These are phyloP conservation scores for Candida ponderosae DNA, from an alignment of 805 yeast species.

Conservation along the genomic window DNA sequence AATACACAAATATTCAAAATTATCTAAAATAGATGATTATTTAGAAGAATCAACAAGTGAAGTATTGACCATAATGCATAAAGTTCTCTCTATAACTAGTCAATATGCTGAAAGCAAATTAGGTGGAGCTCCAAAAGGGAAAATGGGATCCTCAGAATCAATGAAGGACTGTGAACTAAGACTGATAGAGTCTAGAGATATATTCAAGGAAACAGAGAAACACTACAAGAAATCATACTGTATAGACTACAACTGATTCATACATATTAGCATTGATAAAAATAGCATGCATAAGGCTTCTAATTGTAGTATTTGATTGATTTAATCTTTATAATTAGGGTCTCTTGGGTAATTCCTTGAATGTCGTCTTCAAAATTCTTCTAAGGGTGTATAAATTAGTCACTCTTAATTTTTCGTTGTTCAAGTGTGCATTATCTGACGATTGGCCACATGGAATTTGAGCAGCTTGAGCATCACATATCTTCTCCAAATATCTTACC, in stretches of 20 bases:
- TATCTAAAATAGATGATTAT: neutral
- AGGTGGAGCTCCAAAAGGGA: slow-evolving; percentile 35
- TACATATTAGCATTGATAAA: no score
- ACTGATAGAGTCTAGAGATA: slow-evolving; percentile 50
- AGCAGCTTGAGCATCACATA: slow-evolving; percentile 81
- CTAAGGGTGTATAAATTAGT: slow-evolving; percentile 71
- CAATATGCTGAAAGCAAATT: slow-evolving; percentile 25
- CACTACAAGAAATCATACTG: neutral
- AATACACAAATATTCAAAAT: slow-evolving; percentile 25
- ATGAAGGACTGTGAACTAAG: slow-evolving; percentile 72
- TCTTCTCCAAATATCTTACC: slow-evolving; percentile 74
- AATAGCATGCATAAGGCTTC: no score
- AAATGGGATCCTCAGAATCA: slow-evolving; percentile 46
- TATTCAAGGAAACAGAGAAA: slow-evolving; percentile 6
- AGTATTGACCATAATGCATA: slow-evolving; percentile 47
- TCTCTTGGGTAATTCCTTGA: slow-evolving; percentile 15
- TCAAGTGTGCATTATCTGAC: slow-evolving; percentile 88
- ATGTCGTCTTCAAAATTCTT: slow-evolving; percentile 36
- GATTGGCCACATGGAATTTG: slow-evolving; percentile 97
- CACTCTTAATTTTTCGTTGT: slow-evolving; percentile 77
- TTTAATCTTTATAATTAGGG: no score
- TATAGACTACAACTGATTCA: no score
- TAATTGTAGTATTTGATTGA: no score
- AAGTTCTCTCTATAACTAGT: slow-evolving; percentile 42
- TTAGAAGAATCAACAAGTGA: slow-evolving; percentile 38